Percentiles rank a stretch among this genome's conserved stretches.
Evolutionary conservation across 208 protist species (phyloP).

Genomic region (Tritrichomonas musculus): DNA sequence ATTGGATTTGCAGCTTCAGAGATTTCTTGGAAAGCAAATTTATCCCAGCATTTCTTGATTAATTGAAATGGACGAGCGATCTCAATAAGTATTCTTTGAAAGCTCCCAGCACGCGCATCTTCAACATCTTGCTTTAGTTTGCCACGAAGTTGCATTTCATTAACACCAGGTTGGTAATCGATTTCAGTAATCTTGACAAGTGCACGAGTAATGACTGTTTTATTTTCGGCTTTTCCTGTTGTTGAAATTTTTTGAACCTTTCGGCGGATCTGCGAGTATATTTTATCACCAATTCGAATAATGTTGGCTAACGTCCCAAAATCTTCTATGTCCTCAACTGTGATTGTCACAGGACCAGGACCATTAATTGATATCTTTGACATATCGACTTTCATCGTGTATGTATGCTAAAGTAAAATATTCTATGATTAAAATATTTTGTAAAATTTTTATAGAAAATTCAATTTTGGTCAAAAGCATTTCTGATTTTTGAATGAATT

Average conservation of each 20-base stretch:
- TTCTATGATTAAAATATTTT: too few relatives aligned
- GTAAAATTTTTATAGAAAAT: too few relatives aligned
- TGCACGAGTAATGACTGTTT: not conserved
- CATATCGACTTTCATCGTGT: conserved; percentile 8
- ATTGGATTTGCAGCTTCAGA: conserved; percentile 2
- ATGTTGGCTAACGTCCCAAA: not conserved
- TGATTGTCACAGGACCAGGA: not conserved
- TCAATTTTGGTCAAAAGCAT: too few relatives aligned
- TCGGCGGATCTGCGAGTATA: not conserved
- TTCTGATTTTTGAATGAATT: too few relatives aligned
- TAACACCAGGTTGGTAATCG: conserved; percentile 23
- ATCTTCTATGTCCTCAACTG: not conserved
- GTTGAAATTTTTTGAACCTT: conserved; percentile 3
- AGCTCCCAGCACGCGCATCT: not conserved
- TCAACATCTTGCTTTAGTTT: not conserved
- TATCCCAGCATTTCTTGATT: not conserved
- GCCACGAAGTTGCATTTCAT: conserved; percentile 20
- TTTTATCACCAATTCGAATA: not conserved
- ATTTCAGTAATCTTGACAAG: not conserved
- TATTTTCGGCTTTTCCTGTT: not conserved
- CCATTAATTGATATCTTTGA: not conserved
- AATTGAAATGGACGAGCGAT: not conserved
- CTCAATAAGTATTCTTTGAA: not conserved
- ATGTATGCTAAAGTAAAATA: too few relatives aligned
- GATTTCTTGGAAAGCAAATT: not conserved